Evolutionary conservation across 495 filamentous ascomycete species (phyloP), one percentile per base, ranked within the genome.

Genomic region (Penicillium canescens): DNA sequence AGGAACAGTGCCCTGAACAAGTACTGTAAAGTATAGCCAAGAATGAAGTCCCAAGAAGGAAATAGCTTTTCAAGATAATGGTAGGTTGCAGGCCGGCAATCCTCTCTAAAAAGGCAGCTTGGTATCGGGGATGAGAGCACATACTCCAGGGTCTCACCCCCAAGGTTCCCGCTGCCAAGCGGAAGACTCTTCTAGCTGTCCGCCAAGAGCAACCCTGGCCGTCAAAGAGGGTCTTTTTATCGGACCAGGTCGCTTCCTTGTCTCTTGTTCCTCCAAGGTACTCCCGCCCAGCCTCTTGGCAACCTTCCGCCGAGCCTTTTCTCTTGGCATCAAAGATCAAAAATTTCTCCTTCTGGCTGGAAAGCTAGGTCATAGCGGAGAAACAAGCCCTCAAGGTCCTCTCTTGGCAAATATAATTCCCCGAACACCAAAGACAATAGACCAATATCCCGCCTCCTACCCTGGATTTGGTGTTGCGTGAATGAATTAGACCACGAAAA

Each of bases 281-380:
- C 61, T 51, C 58, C 38, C 48, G 11, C 42, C 53, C 50, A 60
- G 52, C 37, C 20, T 51, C 60, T 62, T 62, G 59, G 55, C 59
- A 36, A 21, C 36, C 41, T 50, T 57, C 60, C 54, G 52, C 60
- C 45, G 50, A 42, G 26, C 42, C 43, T 50, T 50, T 45, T 43
- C 38, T 48, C 59, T 62, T 59, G 59, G 59, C 59, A 52, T 42
- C 18, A 24, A 35, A 28, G 44, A 35, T 26, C 31, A 4, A n/a
- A 10, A 7, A 20, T 47, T 39, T 33, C n/a, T 6, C 35, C 6
- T 20, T 13, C 18, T 45, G 11, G 23, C 23, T 36, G 41, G 21
- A 35, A 7, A 34, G n/a, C 50, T 23, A 9, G 12, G 1, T 16
- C 28, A 31, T 33, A n/a, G 31, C 40, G n/a, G 24, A 14, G 23